Conservation (phyloP, 2,329 filamentous ascomycete genomes). For the Akanthomyces uredinophilus region DNA sequence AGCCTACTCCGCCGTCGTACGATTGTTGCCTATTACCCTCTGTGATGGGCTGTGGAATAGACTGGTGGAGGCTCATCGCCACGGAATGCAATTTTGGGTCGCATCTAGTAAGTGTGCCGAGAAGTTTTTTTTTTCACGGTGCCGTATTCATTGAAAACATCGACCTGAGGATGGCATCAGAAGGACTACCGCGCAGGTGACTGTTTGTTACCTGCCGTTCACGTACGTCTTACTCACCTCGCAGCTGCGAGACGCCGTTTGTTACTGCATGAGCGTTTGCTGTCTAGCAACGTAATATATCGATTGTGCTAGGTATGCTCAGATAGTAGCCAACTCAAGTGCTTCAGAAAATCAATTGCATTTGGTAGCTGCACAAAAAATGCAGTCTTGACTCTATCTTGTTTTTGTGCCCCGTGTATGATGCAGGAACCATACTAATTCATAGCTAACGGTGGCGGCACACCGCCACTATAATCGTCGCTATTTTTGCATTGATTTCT, state of each 20-base stretch:
- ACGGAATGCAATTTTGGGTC: too few species aligned
- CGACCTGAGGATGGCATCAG: background rate
- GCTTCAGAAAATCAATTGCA: background rate
- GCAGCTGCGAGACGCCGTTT: background rate
- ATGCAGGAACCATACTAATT: background rate
- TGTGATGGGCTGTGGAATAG: background rate
- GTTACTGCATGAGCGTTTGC: background rate
- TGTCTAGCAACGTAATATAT: background rate
- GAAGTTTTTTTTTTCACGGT: too few species aligned
- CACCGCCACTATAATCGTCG: background rate
- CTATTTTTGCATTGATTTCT: background rate
- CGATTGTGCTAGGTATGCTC: background rate
- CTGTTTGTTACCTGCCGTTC: background rate
- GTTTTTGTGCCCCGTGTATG: slow-evolving; percentile 4
- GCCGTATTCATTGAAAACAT: too few species aligned
- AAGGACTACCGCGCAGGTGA: too few species aligned
- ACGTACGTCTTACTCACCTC: background rate
- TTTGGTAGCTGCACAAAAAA: background rate
- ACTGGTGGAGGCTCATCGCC: background rate
- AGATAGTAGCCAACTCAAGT: background rate
- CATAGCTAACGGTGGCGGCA: background rate
- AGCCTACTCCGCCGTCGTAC: background rate
- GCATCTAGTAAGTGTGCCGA: too few species aligned
- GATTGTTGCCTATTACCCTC: background rate
- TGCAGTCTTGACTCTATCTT: background rate